Percentiles rank a stretch among this genome's conserved stretches.
Conservation (phyloP, 495 filamentous ascomycete species). For the Penicillium cinerascens region DNA sequence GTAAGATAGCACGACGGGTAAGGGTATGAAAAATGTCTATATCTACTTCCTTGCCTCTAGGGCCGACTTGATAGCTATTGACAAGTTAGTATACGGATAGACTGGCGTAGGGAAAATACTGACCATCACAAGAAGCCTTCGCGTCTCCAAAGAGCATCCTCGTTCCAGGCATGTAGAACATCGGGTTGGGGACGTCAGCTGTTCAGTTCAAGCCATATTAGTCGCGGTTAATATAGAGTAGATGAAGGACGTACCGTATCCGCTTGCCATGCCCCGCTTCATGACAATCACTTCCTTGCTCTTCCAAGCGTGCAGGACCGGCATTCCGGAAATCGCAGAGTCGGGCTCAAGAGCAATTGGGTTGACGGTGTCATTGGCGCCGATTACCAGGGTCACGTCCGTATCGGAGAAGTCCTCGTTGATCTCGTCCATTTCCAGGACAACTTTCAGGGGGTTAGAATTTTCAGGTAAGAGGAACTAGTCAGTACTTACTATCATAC, state of each 20-base stretch:
- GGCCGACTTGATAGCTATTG: constrained; percentile 38
- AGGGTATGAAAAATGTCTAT: neutral
- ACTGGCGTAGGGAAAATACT: constrained; percentile 7
- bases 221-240: neutral
- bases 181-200: constrained; percentile 81
- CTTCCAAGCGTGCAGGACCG: constrained; percentile 83
- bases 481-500: constrained; percentile 59
- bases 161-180: constrained; percentile 82
- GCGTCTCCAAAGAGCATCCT: constrained; percentile 86
- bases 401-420: constrained; percentile 82
- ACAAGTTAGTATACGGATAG: constrained; percentile 1
- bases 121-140: constrained; percentile 70
- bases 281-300: constrained; percentile 84
- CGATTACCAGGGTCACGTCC: constrained; percentile 80
- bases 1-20: neutral
- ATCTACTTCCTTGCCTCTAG: constrained; percentile 40
- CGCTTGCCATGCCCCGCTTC: constrained; percentile 78
- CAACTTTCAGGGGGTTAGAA: constrained; percentile 41
- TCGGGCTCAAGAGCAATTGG: constrained; percentile 77
- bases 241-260: constrained; percentile 57
- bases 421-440: constrained; percentile 87
- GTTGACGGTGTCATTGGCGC: constrained; percentile 83
- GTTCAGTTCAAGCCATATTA: neutral
- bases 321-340: constrained; percentile 79
- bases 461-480: neutral